Conservation (phyloP, 1,284 basidiomycete genomes). For the Sporisorium sorghi region DNA sequence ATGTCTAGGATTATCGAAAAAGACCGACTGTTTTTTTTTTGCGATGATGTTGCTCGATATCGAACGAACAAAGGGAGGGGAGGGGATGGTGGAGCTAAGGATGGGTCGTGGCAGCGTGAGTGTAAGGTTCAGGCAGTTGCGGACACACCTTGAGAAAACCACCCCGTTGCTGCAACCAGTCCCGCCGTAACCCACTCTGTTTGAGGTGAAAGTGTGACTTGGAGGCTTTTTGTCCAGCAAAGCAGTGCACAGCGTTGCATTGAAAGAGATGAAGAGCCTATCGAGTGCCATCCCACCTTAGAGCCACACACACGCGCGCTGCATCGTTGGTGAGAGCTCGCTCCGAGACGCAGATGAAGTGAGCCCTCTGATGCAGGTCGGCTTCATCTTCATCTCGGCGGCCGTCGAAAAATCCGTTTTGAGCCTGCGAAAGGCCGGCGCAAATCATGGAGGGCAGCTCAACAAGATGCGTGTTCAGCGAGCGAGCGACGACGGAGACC, state of each 20-base stretch:
- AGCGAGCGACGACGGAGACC: background rate
- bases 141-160: too few relatives aligned
- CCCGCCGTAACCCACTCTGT: constrained; percentile 4
- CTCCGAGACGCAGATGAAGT: constrained; percentile 1
- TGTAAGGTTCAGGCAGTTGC: background rate
- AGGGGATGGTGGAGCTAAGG: background rate
- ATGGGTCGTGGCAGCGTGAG: too few relatives aligned
- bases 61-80: background rate
- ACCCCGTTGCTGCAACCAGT: background rate
- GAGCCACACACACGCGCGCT: background rate
- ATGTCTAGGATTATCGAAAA: background rate
- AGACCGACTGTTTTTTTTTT: too few relatives aligned
- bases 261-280: background rate
- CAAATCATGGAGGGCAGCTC: background rate
- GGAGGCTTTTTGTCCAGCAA: background rate
- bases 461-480: too few relatives aligned
- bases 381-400: background rate
- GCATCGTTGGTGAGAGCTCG: background rate
- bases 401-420: background rate
- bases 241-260: background rate
- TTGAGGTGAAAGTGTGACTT: background rate
- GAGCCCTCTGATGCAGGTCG: background rate
- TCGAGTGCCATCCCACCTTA: background rate
- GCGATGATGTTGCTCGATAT: background rate
- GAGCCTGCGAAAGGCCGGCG: background rate